A percentile compares a stretch with the other conserved stretches of the same genome.
These are phyloP conservation scores for Fusarium metavorans DNA, from an alignment of 2,329 filamentous ascomycete genomes.

Conservation along the genomic window DNA sequence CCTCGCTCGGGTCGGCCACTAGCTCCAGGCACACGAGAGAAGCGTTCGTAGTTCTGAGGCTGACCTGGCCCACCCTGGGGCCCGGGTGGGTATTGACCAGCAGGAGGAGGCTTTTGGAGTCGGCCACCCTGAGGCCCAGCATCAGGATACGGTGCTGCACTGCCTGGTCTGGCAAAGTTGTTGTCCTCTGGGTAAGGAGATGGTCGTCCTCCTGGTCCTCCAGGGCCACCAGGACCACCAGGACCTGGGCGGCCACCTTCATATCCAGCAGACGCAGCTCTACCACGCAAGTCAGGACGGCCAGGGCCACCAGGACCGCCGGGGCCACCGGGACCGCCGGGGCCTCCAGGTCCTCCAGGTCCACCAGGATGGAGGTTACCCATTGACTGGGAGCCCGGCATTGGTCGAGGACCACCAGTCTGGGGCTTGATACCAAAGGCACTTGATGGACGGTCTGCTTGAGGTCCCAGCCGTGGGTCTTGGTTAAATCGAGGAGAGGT, in stretches of 20 bases:
- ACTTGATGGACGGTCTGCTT: conserved; percentile 62
- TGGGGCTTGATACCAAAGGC: conserved; percentile 67
- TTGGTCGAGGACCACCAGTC: conserved; percentile 47
- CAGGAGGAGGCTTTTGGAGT: conserved; percentile 43
- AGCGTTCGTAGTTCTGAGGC: conserved; percentile 46
- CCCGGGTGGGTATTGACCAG: conserved; percentile 37
- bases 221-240: conserved; percentile 28
- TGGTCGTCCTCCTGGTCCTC: conserved; percentile 37
- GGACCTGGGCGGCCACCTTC: conserved; percentile 46
- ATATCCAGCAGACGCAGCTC: conserved; percentile 59
- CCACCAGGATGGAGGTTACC: conserved; percentile 59
- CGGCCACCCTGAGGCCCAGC: conserved; percentile 50
- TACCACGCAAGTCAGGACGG: conserved; percentile 54
- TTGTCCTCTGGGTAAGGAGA: conserved; percentile 44
- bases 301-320: conserved; percentile 52
- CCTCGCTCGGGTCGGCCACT: conserved; percentile 49
- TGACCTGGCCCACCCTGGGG: conserved; percentile 11
- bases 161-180: conserved; percentile 36
- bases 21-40: conserved; percentile 48
- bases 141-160: conserved; percentile 44
- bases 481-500: conserved; percentile 58
- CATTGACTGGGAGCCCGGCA: conserved; percentile 59
- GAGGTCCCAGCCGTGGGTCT: conserved; percentile 61
- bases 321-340: conserved; percentile 59
- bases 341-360: conserved; percentile 39